These are phyloP conservation scores for Sporothrix pseudoabietina DNA, from an alignment of 2,329 filamentous ascomycete genomes.

Conservation along the genomic window DNA sequence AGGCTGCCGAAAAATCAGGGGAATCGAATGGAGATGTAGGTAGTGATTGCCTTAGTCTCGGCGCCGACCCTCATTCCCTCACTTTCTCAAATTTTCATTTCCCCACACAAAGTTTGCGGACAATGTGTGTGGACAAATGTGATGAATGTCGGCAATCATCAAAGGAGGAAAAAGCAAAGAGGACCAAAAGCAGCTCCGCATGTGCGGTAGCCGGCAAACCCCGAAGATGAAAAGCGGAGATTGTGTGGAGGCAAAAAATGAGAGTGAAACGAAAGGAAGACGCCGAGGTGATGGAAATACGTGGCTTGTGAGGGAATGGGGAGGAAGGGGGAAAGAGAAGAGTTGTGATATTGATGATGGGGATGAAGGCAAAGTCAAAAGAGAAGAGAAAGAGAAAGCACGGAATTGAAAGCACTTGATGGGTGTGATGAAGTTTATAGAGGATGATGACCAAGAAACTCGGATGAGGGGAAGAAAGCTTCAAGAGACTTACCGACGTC, in stretches of 20 bases:
- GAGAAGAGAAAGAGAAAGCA: background rate
- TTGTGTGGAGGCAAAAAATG: background rate
- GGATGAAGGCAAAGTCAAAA: background rate
- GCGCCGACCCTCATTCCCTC: background rate
- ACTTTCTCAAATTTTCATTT: background rate
- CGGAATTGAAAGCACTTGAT: background rate
- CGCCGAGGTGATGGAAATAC: conserved; percentile 7
- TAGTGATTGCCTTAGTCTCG: background rate
- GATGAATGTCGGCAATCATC: background rate
- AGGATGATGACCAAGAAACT: background rate
- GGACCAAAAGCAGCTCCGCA: background rate
- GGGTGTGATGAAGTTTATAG: background rate
- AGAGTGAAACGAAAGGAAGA: background rate
- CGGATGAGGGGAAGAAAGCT: conserved; percentile 21
- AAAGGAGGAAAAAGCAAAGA: background rate
- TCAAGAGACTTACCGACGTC: conserved; percentile 56
- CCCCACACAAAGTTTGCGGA: background rate
- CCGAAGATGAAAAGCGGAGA: background rate
- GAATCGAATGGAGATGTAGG: background rate
- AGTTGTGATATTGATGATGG: background rate
- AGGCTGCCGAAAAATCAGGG: background rate
- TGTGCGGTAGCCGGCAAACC: conserved; percentile 7
- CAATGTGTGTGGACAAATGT: background rate
- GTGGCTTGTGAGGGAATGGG: background rate
- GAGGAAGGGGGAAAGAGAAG: background rate